Percentiles rank a stretch among this genome's conserved stretches.
These are phyloP conservation scores for Plectosphaerella sp. DNA, from an alignment of 2,329 filamentous ascomycete species.

Conservation along the genomic window DNA sequence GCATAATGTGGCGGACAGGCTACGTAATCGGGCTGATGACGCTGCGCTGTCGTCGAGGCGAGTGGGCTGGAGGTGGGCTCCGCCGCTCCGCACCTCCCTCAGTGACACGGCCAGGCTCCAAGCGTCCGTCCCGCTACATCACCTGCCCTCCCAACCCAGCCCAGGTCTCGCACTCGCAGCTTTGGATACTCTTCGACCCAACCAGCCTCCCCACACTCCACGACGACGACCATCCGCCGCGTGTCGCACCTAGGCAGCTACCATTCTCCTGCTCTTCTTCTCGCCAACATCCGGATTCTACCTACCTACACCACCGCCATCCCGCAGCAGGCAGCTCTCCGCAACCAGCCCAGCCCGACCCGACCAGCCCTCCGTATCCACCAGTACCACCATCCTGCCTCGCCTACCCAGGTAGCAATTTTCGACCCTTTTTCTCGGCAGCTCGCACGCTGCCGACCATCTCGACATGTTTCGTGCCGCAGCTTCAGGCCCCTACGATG, in stretches of 20 bases:
- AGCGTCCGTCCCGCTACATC: background rate
- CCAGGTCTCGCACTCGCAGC: background rate
- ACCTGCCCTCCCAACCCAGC: background rate
- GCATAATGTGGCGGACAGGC: background rate
- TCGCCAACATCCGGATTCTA: background rate
- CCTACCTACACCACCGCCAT: too few species aligned
- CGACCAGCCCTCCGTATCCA: background rate
- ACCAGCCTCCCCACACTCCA: background rate
- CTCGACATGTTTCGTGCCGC: conserved; percentile 55
- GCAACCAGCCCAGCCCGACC: too few species aligned
- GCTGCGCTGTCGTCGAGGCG: background rate
- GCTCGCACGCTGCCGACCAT: conserved; percentile 10
- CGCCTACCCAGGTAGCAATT: background rate
- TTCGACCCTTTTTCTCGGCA: background rate
- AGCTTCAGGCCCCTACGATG: conserved; percentile 54
- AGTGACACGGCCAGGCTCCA: background rate
- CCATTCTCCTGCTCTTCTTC: background rate
- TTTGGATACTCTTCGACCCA: background rate
- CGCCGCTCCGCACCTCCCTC: background rate
- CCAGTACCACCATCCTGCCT: background rate
- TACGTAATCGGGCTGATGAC: conserved; percentile 1
- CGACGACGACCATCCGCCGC: background rate
- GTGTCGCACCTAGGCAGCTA: background rate
- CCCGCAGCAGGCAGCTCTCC: too few species aligned
- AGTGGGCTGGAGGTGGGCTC: background rate